Evolutionary conservation across 345 rosid species (phyloP), one percentile per base, ranked within the genome.

Genomic region (Gossypium anomalum): DNA sequence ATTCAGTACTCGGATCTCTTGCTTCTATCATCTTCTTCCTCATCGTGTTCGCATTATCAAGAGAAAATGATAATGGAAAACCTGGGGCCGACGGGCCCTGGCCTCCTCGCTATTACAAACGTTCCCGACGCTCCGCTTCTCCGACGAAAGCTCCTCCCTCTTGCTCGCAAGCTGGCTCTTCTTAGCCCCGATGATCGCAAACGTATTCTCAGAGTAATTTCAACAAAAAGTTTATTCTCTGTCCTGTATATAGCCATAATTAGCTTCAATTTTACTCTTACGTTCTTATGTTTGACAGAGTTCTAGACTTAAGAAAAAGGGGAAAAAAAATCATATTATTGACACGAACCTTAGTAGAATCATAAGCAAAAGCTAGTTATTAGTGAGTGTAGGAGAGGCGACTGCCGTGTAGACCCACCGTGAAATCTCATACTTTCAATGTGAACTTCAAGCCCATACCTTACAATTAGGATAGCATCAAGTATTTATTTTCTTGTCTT

Each of bases 51-150:
- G 29, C 38, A 78, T 57, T 91, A 91, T 63, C 51, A 12, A 22
- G 68, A 65, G 81, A 76, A 66, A 56, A 75, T 63, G 47, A 73
- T 94, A 67, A 79, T 89, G 89, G 90, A 89, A 81, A 85, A 86
- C 71, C 84, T 95, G 1, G 98, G 97, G 58, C 93, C 91, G 2
- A 59, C 52, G 4, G 97, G 98, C 56, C 92, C 96, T 0, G 98
- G 94, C 11, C 85, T 93, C 13, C 87, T 93, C 66, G 85, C 92
- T 51, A 48, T 95, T 77, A 82, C 86, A 53, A 89, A 82, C 44
- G 85, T 92, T 70, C 88, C 89, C 17, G 80, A 80, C 43, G 86
- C 83, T 73, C 78, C 86, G 76, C 16, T 82, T 17, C 90, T 89
- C 60, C 93, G 97, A 76, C 86, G 79, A 17, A 81, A 78, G 63